Evolutionary conservation across 2,329 filamentous ascomycete genomes (phyloP), one percentile per base, ranked within the genome.

Genomic region (Claviceps pusilla): DNA sequence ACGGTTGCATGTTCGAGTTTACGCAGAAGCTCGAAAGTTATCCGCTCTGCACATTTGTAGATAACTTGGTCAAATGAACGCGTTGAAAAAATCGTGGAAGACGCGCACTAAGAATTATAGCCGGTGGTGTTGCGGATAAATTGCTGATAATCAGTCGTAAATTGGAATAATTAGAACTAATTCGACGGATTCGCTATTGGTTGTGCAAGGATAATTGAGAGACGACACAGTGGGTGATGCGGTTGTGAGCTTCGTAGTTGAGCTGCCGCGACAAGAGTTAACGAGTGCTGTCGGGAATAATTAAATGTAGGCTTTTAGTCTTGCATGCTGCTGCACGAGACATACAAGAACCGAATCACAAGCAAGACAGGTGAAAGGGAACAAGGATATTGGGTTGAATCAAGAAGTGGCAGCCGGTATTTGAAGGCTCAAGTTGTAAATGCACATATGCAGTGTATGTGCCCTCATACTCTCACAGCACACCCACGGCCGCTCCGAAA

Each of bases 1-100:
- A 46, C 43, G 29, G 55, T 43, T 43, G 56, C 57, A 57, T 56
- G 45, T 56, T 59, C 53, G 56, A 56, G 53, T 19, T 52, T 45
- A 12, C 51, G 59, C 56, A 52, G 55, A 53, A 56, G 48, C 48
- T 45, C 48, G 50, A 47, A 51, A 53, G 42, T 48, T 33, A 33
- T 11, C 43, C 46, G 45, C 35, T 35, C 31, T 29, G 49, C 50
- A 49, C 19, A 19, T 19, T 19, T 19, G 57, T 58, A 55, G 58
- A 51, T 54, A 54, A 57, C 56, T 54, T 39, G 19, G 48, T 19
- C 33, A 57, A 46, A 56, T 52, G 50, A 28, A 31, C 39, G 39
- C 9, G 42, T 46, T 53, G 55, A 33, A 46, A 41, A 48, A 55
- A 56, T 55, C 58, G 58, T 55, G 56, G 53, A 51, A 51, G 46